phyloP scores from a whole-genome alignment of 2,329 filamentous ascomycete species.

The Cordyceps tenuipes region DNA sequence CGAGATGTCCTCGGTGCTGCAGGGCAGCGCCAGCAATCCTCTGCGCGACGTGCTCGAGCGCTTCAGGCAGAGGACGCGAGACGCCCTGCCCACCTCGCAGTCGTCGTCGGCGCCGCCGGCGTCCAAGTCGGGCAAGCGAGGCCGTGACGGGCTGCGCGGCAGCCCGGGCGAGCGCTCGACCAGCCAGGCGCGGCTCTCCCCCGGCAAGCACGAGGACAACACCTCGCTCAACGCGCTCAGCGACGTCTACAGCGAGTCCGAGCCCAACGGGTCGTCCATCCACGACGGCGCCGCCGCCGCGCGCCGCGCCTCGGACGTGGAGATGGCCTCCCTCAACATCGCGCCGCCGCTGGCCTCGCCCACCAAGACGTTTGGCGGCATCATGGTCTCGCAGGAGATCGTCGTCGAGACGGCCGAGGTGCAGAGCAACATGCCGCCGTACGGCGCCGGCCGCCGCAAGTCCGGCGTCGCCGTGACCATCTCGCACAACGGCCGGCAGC shows the following conservation, averaged over 20 bases:
- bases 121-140: background rate
- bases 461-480: background rate
- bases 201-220: conserved; percentile 13
- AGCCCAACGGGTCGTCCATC: conserved; percentile 2
- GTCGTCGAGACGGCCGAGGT: conserved; percentile 24
- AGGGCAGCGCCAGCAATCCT: conserved; percentile 14
- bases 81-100: background rate
- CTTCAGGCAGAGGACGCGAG: background rate
- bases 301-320: background rate
- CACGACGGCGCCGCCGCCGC: background rate
- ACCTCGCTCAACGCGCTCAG: background rate
- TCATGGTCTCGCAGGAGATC: conserved; percentile 55
- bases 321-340: background rate
- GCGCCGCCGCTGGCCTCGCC: background rate
- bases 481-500: background rate
- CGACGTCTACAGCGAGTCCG: conserved; percentile 1
- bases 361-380: conserved; percentile 39
- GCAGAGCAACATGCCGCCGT: background rate
- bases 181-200: conserved; percentile 17
- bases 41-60: background rate
- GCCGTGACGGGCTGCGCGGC: background rate
- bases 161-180: background rate
- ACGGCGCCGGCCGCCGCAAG: background rate
- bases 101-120: background rate
- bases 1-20: conserved; percentile 47